These are phyloP conservation scores for Fusarium buharicum DNA, from an alignment of 2,329 filamentous ascomycete species.

Conservation along the genomic window DNA sequence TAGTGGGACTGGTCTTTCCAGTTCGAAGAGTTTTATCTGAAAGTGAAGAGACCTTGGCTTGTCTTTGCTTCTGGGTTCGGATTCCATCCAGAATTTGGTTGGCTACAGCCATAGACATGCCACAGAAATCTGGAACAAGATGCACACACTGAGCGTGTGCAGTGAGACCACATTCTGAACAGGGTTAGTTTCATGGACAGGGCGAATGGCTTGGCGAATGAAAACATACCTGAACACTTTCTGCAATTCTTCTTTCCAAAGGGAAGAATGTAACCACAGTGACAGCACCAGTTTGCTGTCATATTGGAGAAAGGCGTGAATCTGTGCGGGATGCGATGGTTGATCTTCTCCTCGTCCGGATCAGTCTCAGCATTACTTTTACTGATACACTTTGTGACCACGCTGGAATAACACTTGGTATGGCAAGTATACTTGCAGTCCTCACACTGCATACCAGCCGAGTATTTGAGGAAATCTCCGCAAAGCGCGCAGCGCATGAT, in stretches of 20 bases:
- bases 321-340: constrained; percentile 97
- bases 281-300: constrained; percentile 99
- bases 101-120: constrained; percentile 98
- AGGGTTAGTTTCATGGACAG: constrained; percentile 44
- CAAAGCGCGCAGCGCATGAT: constrained; percentile 99
- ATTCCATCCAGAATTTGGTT: constrained; percentile 93
- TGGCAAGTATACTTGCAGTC: constrained; percentile 99
- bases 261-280: constrained; percentile 95
- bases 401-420: constrained; percentile 94
- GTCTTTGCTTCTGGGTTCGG: constrained; percentile 76
- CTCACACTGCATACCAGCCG: constrained; percentile 97
- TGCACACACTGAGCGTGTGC: constrained; percentile 93
- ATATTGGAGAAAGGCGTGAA: constrained; percentile 98
- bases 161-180: constrained; percentile 85
- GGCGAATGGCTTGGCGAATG: not conserved
- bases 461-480: constrained; percentile 98
- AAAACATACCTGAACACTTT: constrained; percentile 80
- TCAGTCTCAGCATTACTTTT: constrained; percentile 99
- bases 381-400: constrained; percentile 99
- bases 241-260: constrained; percentile 95
- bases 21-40: constrained; percentile 73
- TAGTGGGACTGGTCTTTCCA: constrained; percentile 58
- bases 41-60: constrained; percentile 68
- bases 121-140: constrained; percentile 97
- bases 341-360: constrained; percentile 99